Percentiles rank a stretch among this genome's conserved stretches.
phyloP scores from a whole-genome alignment of 768 basidiomycete species.

The Pleurotus citrinopileatus region DNA sequence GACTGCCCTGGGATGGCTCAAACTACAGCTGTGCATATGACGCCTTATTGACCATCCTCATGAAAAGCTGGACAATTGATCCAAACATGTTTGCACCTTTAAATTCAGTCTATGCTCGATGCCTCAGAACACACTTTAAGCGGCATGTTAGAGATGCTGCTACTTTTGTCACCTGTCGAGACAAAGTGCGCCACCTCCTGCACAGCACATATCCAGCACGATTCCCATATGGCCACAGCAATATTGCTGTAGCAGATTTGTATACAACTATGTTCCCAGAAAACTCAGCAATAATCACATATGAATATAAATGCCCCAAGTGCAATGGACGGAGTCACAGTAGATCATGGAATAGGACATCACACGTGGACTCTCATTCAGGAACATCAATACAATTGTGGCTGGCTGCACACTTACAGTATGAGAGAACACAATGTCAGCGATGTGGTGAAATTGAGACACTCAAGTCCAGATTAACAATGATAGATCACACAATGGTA shows the following conservation, averaged over 20 bases:
- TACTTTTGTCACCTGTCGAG: not conserved
- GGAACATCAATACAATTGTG: not conserved
- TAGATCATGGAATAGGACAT: not conserved
- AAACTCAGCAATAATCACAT: not conserved
- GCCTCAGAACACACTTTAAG: not conserved
- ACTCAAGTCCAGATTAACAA: too few relatives aligned
- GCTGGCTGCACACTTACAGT: not conserved
- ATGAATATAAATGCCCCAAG: not conserved
- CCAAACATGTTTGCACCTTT: not conserved
- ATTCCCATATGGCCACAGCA: constrained; percentile 3
- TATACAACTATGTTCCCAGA: not conserved
- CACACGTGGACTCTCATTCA: not conserved
- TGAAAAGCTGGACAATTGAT: not conserved
- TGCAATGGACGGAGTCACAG: not conserved
- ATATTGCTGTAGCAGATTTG: not conserved
- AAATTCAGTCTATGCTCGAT: not conserved
- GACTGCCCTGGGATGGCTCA: constrained; percentile 13
- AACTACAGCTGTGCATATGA: constrained; percentile 22
- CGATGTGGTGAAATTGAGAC: not conserved
- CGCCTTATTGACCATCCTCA: not conserved
- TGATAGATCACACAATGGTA: too few relatives aligned
- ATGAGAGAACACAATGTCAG: not conserved
- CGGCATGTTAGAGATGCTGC: not conserved
- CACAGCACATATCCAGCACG: not conserved
- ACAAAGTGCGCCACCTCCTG: not conserved